phyloP scores from a whole-genome alignment of 768 basidiomycete species.

The Gymnopilus junonius region DNA sequence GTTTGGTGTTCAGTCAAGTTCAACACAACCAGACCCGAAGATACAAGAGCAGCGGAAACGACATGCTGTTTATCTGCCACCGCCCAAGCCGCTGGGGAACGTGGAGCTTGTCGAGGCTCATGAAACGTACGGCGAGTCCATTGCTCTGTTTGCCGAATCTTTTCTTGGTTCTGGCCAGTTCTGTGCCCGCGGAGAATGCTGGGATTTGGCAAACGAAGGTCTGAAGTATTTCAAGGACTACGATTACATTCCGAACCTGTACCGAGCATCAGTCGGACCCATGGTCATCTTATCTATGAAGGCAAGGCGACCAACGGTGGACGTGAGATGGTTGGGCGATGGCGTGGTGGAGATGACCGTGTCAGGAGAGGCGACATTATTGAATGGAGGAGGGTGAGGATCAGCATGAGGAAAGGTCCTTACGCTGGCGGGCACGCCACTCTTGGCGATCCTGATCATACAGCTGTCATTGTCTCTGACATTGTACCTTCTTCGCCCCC shows the following conservation, averaged over 20 bases:
- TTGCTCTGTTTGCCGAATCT: slow-evolving; percentile 51
- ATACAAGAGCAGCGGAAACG: slow-evolving; percentile 34
- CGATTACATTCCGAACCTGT: slow-evolving; percentile 51
- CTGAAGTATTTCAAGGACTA: slow-evolving; percentile 45
- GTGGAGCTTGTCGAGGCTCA: slow-evolving; percentile 43
- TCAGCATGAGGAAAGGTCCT: slow-evolving; percentile 27
- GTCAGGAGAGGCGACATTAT: slow-evolving; percentile 59
- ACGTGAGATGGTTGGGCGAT: slow-evolving; percentile 39
- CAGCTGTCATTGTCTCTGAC: slow-evolving; percentile 52
- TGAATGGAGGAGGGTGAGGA: slow-evolving; percentile 51
- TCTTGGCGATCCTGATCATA: slow-evolving; percentile 60
- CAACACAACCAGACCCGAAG: slow-evolving; percentile 35
- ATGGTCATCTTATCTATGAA: slow-evolving; percentile 57
- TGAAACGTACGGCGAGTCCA: slow-evolving; percentile 52
- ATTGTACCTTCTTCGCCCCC: slow-evolving; percentile 32
- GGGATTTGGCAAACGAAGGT: slow-evolving; percentile 59
- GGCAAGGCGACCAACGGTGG: slow-evolving; percentile 40
- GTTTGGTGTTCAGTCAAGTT: slow-evolving; percentile 52
- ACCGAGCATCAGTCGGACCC: slow-evolving; percentile 51
- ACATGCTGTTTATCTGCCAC: slow-evolving; percentile 41
- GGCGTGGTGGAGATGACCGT: slow-evolving; percentile 56
- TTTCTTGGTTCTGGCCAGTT: slow-evolving; percentile 45
- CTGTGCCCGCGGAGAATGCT: slow-evolving; percentile 59
- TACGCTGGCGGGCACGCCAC: slow-evolving; percentile 30
- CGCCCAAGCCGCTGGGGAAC: slow-evolving; percentile 38